Conservation (phyloP, 208 protist species). For the Trypanosoma avium region DNA sequence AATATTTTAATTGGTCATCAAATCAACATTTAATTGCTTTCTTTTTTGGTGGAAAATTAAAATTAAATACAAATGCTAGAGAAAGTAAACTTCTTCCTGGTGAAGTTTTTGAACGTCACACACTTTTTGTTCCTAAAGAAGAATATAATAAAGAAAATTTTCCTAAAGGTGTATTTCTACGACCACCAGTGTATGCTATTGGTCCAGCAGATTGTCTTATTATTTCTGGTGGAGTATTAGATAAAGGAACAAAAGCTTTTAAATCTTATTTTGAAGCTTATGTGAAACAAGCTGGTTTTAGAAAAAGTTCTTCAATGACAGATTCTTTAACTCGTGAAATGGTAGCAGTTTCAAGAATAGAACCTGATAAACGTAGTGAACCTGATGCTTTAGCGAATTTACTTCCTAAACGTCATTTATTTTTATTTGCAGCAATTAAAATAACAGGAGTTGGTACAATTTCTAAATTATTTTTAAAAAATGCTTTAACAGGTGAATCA, state of each 20-base stretch:
- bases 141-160: conserved; percentile 37
- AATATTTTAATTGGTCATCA: conserved; percentile 94
- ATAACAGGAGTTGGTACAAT: conserved; percentile 42
- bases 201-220: conserved; percentile 88
- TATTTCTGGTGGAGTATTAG: conserved; percentile 57
- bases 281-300: conserved; percentile 79
- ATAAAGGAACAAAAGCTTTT: conserved; percentile 86
- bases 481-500: conserved; percentile 85
- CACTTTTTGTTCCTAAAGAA: conserved; percentile 53
- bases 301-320: conserved; percentile 80
- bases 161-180: conserved; percentile 85
- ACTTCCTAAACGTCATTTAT: conserved; percentile 81
- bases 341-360: conserved; percentile 60
- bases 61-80: conserved; percentile 81
- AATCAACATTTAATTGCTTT: conserved; percentile 84
- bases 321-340: conserved; percentile 73
- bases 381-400: conserved; percentile 77
- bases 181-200: conserved; percentile 76
- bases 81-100: conserved; percentile 81
- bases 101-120: conserved; percentile 82
- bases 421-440: conserved; percentile 73
- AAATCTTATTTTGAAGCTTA: conserved; percentile 86
- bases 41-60: conserved; percentile 91
- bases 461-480: conserved; percentile 85
- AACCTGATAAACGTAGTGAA: conserved; percentile 52